Base-by-base conservation (phyloP, 805 yeast genomes). In the Hyphopichia homilentoma region DNA sequence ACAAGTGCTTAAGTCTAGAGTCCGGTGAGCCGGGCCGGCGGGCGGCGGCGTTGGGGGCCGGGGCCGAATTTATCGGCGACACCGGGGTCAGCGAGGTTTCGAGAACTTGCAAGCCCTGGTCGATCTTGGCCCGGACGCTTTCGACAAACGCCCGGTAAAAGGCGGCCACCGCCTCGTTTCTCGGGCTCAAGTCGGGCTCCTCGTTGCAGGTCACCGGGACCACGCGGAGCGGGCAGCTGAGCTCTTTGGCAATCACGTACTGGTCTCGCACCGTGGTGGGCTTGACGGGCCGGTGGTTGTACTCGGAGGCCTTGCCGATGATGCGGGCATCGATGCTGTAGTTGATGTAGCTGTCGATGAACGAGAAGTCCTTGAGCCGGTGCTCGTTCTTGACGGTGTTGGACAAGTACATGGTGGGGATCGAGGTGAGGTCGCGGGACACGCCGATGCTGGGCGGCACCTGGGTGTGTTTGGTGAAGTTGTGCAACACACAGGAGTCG, bases 281-380 rank as follows among this genome's bases (percentile, higher is more conserved):
- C 7, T 35, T 41, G 4, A 42, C 43, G 6, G 40, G 39, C 4
- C 35, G 28, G 27, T 40, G 44, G 16, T 54, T 44, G 40, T 61
- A 63, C 23, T 60, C 65, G 16, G 58, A 50, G 0, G 70, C 66
- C 20, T 51, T 59, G 5, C 70, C 71, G 21, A 66, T 58, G 21
- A 66, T 54, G 40, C 70, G 54, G 8, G 69, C 68, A 34, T 54
- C 59, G 4, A 66, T 59, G 24, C 60, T 54, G 40, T 64, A 66
- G 27, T 45, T 47, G 4, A 64, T 48, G 6, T 57, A 52, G 6
- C 65, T 50, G 40, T 64, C 68, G 14, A 59, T 45, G 25, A 61
- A 59, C 3, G 61, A 43, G 32, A 65, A 51, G 41, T 66, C 72
- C 25, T 52, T 50, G 23, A 62, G 31, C 3, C 39, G 39, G 9